phyloP scores from a whole-genome alignment of 495 filamentous ascomycete genomes.

The Penicillium soppii region DNA sequence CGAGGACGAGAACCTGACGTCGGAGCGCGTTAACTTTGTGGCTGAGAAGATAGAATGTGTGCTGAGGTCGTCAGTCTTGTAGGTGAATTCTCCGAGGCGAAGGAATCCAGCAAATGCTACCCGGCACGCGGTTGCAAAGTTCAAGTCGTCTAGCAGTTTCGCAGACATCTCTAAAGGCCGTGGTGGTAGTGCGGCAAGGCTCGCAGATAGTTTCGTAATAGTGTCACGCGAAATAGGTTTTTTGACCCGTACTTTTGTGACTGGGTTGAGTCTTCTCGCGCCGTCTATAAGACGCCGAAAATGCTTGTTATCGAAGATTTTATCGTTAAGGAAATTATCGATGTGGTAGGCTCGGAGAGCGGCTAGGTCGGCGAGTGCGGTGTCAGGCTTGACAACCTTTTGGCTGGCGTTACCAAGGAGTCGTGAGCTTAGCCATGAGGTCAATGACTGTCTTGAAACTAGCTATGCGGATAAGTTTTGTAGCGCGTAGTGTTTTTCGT shows the following conservation, averaged over 20 bases:
- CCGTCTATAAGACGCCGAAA: not conserved
- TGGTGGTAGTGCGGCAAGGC: not conserved
- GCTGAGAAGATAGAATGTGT: no score
- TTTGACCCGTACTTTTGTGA: slow-evolving; percentile 9
- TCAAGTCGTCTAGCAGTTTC: slow-evolving; percentile 8
- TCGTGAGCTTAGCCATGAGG: slow-evolving; percentile 6
- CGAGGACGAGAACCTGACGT: no score
- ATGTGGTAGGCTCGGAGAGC: no score
- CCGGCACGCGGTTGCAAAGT: slow-evolving; percentile 1
- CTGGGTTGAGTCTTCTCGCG: no score
- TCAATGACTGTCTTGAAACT: slow-evolving; percentile 5
- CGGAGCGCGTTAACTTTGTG: slow-evolving; percentile 1
- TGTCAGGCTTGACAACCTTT: not conserved
- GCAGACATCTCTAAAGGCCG: not conserved
- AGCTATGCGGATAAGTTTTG: slow-evolving; percentile 4
- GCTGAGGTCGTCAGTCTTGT: slow-evolving; percentile 3
- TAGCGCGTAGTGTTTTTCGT: slow-evolving; percentile 1
- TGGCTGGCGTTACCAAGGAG: not conserved
- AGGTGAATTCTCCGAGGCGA: slow-evolving; percentile 8
- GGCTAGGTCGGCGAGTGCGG: not conserved
- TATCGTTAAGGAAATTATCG: no score
- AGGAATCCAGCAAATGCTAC: slow-evolving; percentile 5
- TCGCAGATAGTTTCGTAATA: slow-evolving; percentile 8
- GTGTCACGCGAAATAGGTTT: slow-evolving; percentile 5
- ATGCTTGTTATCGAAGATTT: not conserved